Percentiles rank a stretch among this genome's conserved stretches.
Evolutionary conservation across 2,329 filamentous ascomycete genomes (phyloP).

Genomic region (Paecilomyces fulvus): DNA sequence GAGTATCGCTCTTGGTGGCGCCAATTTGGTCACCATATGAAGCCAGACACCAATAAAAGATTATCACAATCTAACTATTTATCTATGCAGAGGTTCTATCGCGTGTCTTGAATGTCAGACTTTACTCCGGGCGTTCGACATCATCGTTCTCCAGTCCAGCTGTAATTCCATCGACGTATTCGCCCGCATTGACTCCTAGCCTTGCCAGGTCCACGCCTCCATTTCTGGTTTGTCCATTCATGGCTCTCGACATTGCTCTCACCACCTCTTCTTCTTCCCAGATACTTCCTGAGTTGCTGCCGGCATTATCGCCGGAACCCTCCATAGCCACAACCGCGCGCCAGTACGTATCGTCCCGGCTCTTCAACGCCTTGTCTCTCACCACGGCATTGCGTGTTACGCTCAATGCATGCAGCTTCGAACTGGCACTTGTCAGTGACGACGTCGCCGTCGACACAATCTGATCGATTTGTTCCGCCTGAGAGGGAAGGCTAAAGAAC

Average conservation of each 20-base stretch:
- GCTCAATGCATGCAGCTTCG: slow-evolving; percentile 62
- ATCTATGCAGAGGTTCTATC: neutral
- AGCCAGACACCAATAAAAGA: neutral
- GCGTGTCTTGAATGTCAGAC: neutral
- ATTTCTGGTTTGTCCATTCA: slow-evolving; percentile 54
- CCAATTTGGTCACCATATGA: neutral
- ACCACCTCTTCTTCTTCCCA: slow-evolving; percentile 62
- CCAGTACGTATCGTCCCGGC: slow-evolving; percentile 67
- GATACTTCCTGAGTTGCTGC: slow-evolving; percentile 50
- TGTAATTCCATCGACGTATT: slow-evolving; percentile 37
- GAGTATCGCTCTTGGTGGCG: neutral
- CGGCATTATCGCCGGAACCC: slow-evolving; percentile 52
- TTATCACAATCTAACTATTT: neutral
- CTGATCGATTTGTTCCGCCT: slow-evolving; percentile 59
- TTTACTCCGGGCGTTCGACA: slow-evolving; percentile 3
- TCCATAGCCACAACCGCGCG: slow-evolving; percentile 48
- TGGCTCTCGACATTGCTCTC: slow-evolving; percentile 61
- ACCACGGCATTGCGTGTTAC: slow-evolving; percentile 73
- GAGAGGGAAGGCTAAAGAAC: slow-evolving; percentile 54
- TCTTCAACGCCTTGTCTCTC: slow-evolving; percentile 63
- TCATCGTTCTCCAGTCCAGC: slow-evolving; percentile 25
- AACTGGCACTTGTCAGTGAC: slow-evolving; percentile 50
- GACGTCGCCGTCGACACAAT: slow-evolving; percentile 39
- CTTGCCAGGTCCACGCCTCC: slow-evolving; percentile 33
- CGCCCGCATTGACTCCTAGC: slow-evolving; percentile 33